Base-by-base conservation (phyloP, 2,329 filamentous ascomycete species). In the Paecilomyces sp. region DNA sequence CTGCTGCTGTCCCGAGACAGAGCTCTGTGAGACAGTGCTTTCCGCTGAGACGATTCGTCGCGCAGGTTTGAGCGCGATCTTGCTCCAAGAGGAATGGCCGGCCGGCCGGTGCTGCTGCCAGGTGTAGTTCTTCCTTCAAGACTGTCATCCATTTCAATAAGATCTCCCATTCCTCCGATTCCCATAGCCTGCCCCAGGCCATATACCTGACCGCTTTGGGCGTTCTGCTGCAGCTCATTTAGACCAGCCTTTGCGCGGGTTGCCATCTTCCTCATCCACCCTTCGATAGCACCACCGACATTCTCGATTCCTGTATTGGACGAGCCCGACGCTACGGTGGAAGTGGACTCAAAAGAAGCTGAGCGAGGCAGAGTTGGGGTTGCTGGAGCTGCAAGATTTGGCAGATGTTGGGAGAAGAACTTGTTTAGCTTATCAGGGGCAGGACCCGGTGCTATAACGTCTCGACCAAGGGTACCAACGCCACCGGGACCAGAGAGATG, bases 401-500 rank as follows among this genome's bases (percentile, higher is more conserved):
- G 92, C 1, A 97, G 75, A 69, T 96, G 91, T 64, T 91, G 88
- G 28, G 86, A 89, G 58, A 94, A 88, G 79, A 93, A 90, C 51
- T 88, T 85, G 71, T 93, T 97, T 62, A 97, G 78, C 5, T 87
- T 85, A 72, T 97, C 93, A 65, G 88, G 86, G 7, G 90, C 91
- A 2, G 93, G 92, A 0, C 93, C 93, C 0, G 78, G 77, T 2
- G 70, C 69, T 41, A 69, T 74, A 1, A 68, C 66, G 56, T 71
- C 72, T 57, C 86, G 85, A 65, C 84, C 85, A 73, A 97, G 84
- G 0, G 91, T 92, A 7, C 93, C 93, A 1, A 97, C 91, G 13
- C 92, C 93, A 22, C 93, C 93, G 2, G 93, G 91, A 0, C 91
- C 89, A 51, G 88, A 85, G 74, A 97, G 87, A 79, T 90, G 89